Base-by-base conservation (phyloP, 202 grass and related monocot species). In the Saccharum hybrid region DNA sequence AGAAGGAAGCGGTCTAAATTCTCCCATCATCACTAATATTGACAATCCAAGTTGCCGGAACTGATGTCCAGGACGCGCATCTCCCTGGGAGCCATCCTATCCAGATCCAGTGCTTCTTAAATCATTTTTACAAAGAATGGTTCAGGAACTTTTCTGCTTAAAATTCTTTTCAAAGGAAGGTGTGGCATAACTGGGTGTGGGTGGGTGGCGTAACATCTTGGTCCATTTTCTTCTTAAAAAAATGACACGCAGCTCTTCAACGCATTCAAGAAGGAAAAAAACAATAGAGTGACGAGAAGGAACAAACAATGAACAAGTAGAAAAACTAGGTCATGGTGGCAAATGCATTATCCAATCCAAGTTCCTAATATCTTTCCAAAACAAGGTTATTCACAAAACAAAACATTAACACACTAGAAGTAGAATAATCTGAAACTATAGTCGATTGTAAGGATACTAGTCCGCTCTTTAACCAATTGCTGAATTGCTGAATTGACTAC, bases 401-500 rank as follows among this genome's bases (percentile, higher is more conserved):
- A 40, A 80, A 40, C 16, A 60, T 59, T 16, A 75, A 40, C 4
- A 39, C 10, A 26, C 15, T 13, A 21, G 21, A 68, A 81, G 12
- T 57, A 30, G 18, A 84, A 70, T 56, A 76, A 69, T 8, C 2
- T 46, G 18, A 66, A 77, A 65, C 23, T 12, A 63, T 10, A 82
- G 33, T 69, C 7, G 10, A 83, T 82, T 84, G 63, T 41, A 72
- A 94, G 94, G 88, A 85, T 97, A 97, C 94, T 86, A 63, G 96
- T 86, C 71, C 82, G 84, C 80, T 96, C 89, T 59, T 75, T 83
- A 38, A 89, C 65, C 74, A 99, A 73, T 43, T 43, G 79, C 68
- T 90, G 91, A 74, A 99, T 91, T 70, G 96, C 91, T 83, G 85
- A 83, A 90, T 96, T 96, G 34, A 99, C 79, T 49, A 78, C 72